Evolutionary conservation across 2,329 filamentous ascomycete species (phyloP).

Genomic region (Aspergillus aculeatus): DNA sequence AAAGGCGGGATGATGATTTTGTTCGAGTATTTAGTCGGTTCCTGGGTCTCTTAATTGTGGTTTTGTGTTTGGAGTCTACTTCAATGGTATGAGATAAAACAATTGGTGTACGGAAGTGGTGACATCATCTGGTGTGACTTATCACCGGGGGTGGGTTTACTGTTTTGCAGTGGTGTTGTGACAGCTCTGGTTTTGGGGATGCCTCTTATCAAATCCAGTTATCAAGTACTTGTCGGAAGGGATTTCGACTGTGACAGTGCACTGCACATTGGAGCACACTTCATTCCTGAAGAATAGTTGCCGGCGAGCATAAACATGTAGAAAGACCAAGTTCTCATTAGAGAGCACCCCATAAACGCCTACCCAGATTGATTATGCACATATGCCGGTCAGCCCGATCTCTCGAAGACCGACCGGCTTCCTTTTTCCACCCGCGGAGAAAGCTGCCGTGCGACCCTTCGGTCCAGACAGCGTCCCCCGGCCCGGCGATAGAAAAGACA

Average conservation of each 20-base stretch:
- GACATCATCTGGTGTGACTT: background rate
- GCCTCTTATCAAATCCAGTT: background rate
- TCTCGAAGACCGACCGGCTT: background rate
- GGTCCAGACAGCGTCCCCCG: background rate
- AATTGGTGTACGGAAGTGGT: background rate
- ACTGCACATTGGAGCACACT: no score
- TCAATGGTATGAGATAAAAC: no score
- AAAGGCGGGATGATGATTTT: no score
- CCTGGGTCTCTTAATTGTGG: no score
- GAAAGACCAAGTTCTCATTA: background rate
- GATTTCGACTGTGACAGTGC: background rate
- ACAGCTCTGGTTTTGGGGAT: background rate
- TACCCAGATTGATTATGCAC: constrained; percentile 10
- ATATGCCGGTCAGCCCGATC: background rate
- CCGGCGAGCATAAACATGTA: background rate
- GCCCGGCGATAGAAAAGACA: background rate
- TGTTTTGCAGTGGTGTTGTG: background rate
- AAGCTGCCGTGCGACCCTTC: background rate
- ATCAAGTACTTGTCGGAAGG: background rate
- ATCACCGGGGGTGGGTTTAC: no score
- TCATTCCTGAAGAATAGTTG: no score
- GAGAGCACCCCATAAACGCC: constrained; percentile 5
- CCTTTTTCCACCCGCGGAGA: background rate
- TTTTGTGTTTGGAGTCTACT: no score
- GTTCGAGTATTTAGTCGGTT: no score